Evolutionary conservation across 805 yeast genomes (phyloP), one percentile per base, ranked within the genome.

Genomic region (Barnettozyma vustinii): DNA sequence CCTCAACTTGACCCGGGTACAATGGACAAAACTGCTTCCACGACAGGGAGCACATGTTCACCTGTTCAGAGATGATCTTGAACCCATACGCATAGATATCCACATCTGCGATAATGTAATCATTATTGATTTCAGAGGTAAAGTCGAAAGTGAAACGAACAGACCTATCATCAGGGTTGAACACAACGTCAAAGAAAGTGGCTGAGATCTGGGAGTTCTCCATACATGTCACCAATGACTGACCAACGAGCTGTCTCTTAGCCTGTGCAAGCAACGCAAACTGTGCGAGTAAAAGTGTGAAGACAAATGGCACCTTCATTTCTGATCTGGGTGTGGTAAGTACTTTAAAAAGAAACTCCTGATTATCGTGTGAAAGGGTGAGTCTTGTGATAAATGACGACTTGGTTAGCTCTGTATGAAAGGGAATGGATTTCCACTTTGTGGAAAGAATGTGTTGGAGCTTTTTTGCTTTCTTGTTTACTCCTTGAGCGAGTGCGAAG

Each of bases 1-100:
- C 76, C 58, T 86, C 87, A 61, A 91, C 77, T 37, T 79, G 68
- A 30, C 97, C 97, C 0, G 97, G 91, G 57, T 74, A 81, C 32
- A 91, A 65, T 1, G 97, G 97, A 68, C 97, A 91, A 63, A 91
- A 87, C 69, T 91, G 96, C 61, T 84, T 85, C 85, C 95, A 83
- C 46, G 79, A 66, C 37, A 71, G 48, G 5, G 57, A 42, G 70
- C 97, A 91, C 51, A 88, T 69, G 60, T 88, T 77, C 45, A 90
- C 64, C 1, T 63, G 59, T 57, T 74, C 70, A 6, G 75, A 66
- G 54, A 89, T 82, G 61, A 88, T 76, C 50, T 72, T 67, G 69
- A 90, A 84, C 0, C 97, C 97, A 63, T 89, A 91, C 4, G 96
- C 96, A 60, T 80, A 88, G 13, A 90, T 87, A 41, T 77, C 80